Base-by-base conservation (phyloP, 768 basidiomycete species). In the Tylopilus felleus region DNA sequence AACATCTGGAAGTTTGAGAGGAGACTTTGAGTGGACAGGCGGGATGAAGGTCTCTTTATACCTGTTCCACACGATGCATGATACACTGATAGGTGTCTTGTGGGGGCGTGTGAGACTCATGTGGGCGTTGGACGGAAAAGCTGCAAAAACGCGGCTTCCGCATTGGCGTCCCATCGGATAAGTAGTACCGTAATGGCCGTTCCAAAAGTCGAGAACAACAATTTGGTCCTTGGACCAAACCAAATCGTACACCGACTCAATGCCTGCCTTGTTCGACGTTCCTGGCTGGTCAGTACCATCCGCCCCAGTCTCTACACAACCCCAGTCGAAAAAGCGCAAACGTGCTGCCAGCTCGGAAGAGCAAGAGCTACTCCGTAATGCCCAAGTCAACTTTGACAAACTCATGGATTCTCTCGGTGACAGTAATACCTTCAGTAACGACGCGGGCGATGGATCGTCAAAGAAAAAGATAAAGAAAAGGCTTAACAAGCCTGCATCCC, bases 251-350 rank as follows among this genome's bases (percentile, higher is more conserved):
- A 31, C 29, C 33, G 2, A 46, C 47, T 47, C 52, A 2, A 66
- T 68, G 65, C 49, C 63, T 28, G 65, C 77, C 53, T 72, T 81
- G 58, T 88, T 89, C 68, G 74, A 85, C 40, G 81, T 88, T 19
- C 82, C 86, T 4, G 87, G 87, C 17, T 89, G 87, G 87, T 76
- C 80, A 28, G 70, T 88, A 14, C 69, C 76, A 35, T 65, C 74
- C 21, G 68, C 57, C 0, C 78, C 80, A 7, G 66, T 81, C 42
- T 53, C 71, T 28, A 70, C 74, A 40, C 61, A 70, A 6, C 60
- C 55, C 35, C 66, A 67, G 22, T 56, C 66, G 4, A 79, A 77
- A 49, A 70, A 73, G 17, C 83, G 78, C 64, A 88, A 83, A 58
- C 81, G 83, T 41, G 81, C 84, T 64, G 55, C 48, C 27, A 35